Evolutionary conservation across 2,329 filamentous ascomycete species (phyloP), one percentile per base, ranked within the genome.

Genomic region (Didymella glomerata): DNA sequence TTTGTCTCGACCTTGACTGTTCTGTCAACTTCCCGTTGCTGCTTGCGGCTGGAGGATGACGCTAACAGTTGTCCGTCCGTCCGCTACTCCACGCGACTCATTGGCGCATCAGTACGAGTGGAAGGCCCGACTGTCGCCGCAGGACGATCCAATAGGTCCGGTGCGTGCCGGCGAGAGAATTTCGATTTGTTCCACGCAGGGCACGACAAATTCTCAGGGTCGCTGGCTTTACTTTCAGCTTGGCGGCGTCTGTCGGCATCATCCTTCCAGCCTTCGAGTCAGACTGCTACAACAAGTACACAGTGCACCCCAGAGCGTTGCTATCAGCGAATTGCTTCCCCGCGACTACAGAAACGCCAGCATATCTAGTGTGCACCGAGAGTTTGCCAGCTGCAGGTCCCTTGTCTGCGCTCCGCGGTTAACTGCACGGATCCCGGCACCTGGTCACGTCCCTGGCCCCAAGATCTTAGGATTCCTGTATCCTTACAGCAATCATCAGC

Each of bases 401-500:
- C 44, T 20, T 27, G 36, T 34, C 18, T 18, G 22, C 30, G 6
- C 28, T 16, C 24, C 25, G 27, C 25, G 49, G 24, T 48, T 18
- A 40, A 48, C 24, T 48, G 30, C 4, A n/a, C 42, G 47, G 46
- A 8, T 40, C 45, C 45, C 38, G 36, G 50, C 45, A 27, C 40
- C 18, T 60, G 44, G 32, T 51, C 34, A 24, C 40, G 22, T 45
- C 46, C 55, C 40, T 47, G 48, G 32, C 7, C 28, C 59, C 50
- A 48, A 48, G 27, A 27, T 36, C 50, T 32, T 46, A 16, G 24
- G 27, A 27, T 27, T 51, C 40, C 13, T 30, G 24, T 10, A 54
- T 41, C 51, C 51, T 36, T 48, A 59, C 58, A 44, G 42, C 58
- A 49, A 47, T 48, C 48, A 30, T 58, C 54, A 59, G 36, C 49